These are phyloP conservation scores for Xylariaceae sp. DNA, from an alignment of 2,329 filamentous ascomycete genomes.

Conservation along the genomic window DNA sequence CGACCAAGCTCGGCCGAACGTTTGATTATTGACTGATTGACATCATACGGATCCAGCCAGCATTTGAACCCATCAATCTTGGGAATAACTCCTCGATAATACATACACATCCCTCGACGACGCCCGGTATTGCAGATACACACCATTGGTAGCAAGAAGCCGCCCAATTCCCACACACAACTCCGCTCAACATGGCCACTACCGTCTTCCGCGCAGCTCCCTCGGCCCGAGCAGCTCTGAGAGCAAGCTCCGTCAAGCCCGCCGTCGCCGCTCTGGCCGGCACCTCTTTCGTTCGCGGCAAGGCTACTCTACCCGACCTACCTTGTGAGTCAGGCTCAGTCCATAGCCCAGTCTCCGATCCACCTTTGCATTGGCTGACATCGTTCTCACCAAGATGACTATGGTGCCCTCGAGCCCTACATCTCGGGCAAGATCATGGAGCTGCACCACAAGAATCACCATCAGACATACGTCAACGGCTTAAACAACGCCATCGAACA, in stretches of 20 bases:
- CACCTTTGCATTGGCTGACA: neutral
- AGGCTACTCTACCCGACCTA: constrained; percentile 91
- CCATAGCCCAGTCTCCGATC: constrained; percentile 2
- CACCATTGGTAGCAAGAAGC: too few relatives aligned
- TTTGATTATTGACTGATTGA: too few relatives aligned
- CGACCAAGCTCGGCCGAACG: too few relatives aligned
- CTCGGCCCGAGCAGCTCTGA: constrained; percentile 67
- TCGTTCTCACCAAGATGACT: constrained; percentile 69
- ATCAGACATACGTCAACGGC: constrained; percentile 77
- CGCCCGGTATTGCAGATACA: too few relatives aligned
- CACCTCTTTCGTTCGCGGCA: constrained; percentile 77
- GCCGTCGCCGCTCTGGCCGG: constrained; percentile 62
- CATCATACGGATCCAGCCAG: too few relatives aligned
- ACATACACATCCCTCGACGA: too few relatives aligned
- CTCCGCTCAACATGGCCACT: constrained; percentile 61
- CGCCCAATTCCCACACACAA: neutral
- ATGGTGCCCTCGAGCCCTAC: constrained; percentile 82
- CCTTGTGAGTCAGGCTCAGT: constrained; percentile 55
- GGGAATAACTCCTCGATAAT: too few relatives aligned
- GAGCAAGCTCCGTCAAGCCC: constrained; percentile 59
- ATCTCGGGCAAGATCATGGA: constrained; percentile 83
- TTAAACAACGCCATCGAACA: constrained; percentile 70
- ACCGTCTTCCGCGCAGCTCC: constrained; percentile 70
- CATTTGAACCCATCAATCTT: too few relatives aligned
- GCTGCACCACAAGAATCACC: constrained; percentile 78